phyloP scores from a whole-genome alignment of 2,329 filamentous ascomycete genomes.

The Aureobasidium sp. region DNA sequence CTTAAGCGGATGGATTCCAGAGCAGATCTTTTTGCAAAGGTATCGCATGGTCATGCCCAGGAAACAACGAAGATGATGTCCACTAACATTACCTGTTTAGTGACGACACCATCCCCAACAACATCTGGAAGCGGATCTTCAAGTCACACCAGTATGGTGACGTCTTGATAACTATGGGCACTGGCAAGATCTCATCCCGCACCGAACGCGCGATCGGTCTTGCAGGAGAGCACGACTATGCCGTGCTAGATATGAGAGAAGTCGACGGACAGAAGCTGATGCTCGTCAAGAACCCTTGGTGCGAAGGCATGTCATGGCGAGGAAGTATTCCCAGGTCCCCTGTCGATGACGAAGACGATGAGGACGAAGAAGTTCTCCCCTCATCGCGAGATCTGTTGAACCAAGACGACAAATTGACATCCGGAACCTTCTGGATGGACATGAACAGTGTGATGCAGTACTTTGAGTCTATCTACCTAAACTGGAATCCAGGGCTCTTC shows the following conservation, averaged over 20 bases:
- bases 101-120: conserved; percentile 68
- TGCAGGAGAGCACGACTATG: conserved; percentile 89
- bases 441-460: conserved; percentile 82
- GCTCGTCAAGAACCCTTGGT: conserved; percentile 94
- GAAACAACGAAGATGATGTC: not conserved
- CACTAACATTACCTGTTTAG: conserved; percentile 33
- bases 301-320: conserved; percentile 69
- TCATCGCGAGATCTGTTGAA: conserved; percentile 32
- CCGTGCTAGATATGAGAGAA: conserved; percentile 72
- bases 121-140: conserved; percentile 71
- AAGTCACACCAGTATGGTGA: conserved; percentile 69
- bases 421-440: conserved; percentile 90
- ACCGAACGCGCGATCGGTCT: conserved; percentile 78
- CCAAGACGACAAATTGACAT: conserved; percentile 36
- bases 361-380: conserved; percentile 24
- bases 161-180: conserved; percentile 83
- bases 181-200: conserved; percentile 67
- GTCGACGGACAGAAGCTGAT: conserved; percentile 58
- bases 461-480: conserved; percentile 93
- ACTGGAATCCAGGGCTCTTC: conserved; percentile 91
- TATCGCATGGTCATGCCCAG: conserved; percentile 26
- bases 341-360: not conserved
- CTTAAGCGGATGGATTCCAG: conserved; percentile 90
- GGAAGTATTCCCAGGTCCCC: conserved; percentile 34
- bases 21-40: conserved; percentile 86